Evolutionary conservation across 225 moss, liverwort and hornwort genomes (phyloP).

Genomic region (Climacium dendroides): DNA sequence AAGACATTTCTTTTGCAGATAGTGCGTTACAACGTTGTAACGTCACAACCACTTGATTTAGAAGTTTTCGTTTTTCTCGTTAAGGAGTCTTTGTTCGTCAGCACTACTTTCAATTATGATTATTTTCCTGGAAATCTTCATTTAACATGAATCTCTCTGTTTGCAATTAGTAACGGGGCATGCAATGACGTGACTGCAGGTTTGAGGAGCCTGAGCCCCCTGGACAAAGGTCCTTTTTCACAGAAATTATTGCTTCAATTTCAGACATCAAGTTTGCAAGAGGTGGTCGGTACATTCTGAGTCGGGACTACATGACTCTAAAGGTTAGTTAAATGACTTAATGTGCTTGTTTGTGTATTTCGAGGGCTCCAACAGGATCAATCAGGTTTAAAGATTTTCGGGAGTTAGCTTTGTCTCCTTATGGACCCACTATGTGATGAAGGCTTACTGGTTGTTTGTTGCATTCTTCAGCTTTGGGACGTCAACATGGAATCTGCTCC

Average conservation of each 20-base stretch:
- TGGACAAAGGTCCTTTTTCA: slow-evolving; percentile 95
- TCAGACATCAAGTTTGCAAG: slow-evolving; percentile 99
- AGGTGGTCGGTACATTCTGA: slow-evolving; percentile 95
- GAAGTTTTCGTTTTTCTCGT: not conserved
- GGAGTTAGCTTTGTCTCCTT: not conserved
- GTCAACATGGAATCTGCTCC: slow-evolving; percentile 99
- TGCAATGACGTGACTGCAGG: slow-evolving; percentile 20
- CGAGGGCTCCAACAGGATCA: not conserved
- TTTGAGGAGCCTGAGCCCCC: slow-evolving; percentile 97
- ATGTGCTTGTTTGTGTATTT: not conserved
- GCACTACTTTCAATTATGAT: not conserved
- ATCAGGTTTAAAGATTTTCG: too few relatives aligned
- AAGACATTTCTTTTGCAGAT: not conserved
- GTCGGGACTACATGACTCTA: slow-evolving; percentile 97
- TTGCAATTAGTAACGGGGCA: not conserved
- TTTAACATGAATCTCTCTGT: not conserved
- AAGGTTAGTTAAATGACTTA: slow-evolving; percentile 37
- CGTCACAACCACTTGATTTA: not conserved
- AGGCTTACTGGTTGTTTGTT: not conserved
- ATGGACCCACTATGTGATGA: not conserved
- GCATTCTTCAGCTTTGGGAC: slow-evolving; percentile 75
- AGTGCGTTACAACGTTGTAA: not conserved
- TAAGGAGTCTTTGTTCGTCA: not conserved
- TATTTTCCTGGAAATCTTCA: not conserved
- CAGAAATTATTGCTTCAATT: slow-evolving; percentile 94